Base-by-base conservation (phyloP, 108 stramenopile species). In the Pelagomonas calceolata region DNA sequence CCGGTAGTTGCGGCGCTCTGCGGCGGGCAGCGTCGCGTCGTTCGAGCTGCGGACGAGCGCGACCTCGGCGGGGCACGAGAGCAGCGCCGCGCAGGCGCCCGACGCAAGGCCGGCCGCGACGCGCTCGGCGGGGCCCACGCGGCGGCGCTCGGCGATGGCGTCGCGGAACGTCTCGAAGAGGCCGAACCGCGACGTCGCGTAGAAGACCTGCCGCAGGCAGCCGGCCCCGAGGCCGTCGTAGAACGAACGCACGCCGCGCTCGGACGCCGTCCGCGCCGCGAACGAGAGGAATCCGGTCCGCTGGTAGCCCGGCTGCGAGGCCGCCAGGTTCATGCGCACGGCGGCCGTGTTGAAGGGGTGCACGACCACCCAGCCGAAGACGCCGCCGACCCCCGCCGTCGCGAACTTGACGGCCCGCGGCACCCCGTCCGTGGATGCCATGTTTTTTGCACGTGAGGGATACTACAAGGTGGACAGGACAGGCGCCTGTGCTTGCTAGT, bases 61-160 rank as follows among this genome's bases (percentile, higher is more conserved):
- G 30, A 95, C 94, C 83, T 95, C 94, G 87, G 90, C 89, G 36
- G 94, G 94, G 73, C 94, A 95, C 30, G 87, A 86, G 64, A 94
- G 82, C 66, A 88, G 87, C 33, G 94, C 94, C 15, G 94, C 94
- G 63, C 90, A 83, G 66, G 90, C 94, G 35, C 94, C 94, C 15
- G 92, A 87, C 10, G 82, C 76, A 5, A 33, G 39, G 9, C 73
- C 73, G 16, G 35, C 32, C 7, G 66, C 32, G 5, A 74, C 17
- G 32, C 73, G 36, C 30, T 34, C 15, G 30, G 32, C 14, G 30
- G 68, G 26, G 60, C 67, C 73, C 9, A 35, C 44, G 33, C 37
- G 36, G 39, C 39, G 39, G 9, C 39, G 39, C 39, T 91, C 86
- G 74, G 93, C 91, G 34, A 93, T 68, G 43, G 73, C 79, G 73